These are phyloP conservation scores for Aspergillus tubingensis DNA, from an alignment of 2,329 filamentous ascomycete genomes.

Conservation along the genomic window DNA sequence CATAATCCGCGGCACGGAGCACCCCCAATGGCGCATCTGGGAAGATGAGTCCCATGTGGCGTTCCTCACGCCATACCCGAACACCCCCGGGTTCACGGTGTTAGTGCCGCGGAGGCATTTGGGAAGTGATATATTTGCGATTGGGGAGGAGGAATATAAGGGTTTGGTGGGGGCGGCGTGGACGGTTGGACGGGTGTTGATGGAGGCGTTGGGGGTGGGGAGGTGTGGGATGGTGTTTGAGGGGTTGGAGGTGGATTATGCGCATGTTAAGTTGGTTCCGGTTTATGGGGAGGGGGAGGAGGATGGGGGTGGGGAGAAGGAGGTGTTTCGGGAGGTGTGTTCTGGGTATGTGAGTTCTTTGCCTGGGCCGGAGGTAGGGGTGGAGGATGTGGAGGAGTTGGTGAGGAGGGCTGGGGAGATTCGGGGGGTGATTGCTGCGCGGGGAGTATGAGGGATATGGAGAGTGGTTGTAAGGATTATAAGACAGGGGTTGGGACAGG, in stretches of 20 bases:
- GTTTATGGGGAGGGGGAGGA: neutral
- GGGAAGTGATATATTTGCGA: constrained; percentile 2
- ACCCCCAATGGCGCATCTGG: constrained; percentile 8
- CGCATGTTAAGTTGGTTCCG: constrained; percentile 9
- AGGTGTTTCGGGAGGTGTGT: neutral
- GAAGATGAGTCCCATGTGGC: constrained; percentile 4
- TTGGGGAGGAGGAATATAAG: neutral
- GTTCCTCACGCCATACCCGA: constrained; percentile 7
- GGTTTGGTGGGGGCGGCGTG: constrained; percentile 2
- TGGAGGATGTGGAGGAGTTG: neutral
- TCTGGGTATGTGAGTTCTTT: constrained; percentile 7
- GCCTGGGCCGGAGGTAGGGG: neutral
- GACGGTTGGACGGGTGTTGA: neutral
- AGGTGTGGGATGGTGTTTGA: constrained; percentile 11
- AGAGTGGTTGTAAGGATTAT: neutral
- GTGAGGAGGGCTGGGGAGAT: constrained; percentile 1
- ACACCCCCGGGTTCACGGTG: constrained; percentile 7
- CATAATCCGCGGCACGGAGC: neutral
- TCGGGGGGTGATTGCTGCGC: neutral
- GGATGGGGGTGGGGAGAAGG: neutral
- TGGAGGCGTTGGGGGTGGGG: neutral
- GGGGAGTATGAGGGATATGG: too few relatives aligned
- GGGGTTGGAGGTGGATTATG: constrained; percentile 10
- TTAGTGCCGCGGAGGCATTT: constrained; percentile 3
- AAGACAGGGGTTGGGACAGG: too few relatives aligned